Conservation (phyloP, 148 eudicot species). For the Rhododendron simsii region DNA sequence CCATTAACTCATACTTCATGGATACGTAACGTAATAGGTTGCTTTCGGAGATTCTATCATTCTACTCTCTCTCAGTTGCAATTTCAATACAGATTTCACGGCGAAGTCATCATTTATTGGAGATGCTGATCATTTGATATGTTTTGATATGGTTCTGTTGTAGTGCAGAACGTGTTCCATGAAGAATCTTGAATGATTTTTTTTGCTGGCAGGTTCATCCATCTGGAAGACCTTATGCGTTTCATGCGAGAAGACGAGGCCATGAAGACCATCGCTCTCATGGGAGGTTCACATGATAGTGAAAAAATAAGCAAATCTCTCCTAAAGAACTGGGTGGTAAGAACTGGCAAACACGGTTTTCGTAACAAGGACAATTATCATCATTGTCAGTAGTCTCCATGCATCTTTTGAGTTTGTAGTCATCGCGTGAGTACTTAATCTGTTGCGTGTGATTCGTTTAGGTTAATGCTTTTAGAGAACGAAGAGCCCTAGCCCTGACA, state of each 20-base stretch:
- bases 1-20: not conserved
- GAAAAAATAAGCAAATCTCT: constrained; percentile 58
- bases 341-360: not conserved
- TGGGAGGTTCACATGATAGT: constrained; percentile 57
- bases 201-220: constrained; percentile 45
- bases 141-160: not conserved
- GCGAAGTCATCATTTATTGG: not conserved
- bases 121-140: not conserved
- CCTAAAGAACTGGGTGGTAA: constrained; percentile 86
- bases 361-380: not conserved
- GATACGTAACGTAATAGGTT: not conserved
- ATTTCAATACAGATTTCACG: not conserved
- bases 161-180: not conserved
- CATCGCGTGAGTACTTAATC: not conserved
- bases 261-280: constrained; percentile 39
- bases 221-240: constrained; percentile 49
- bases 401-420: not conserved
- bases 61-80: not conserved
- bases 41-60: not conserved
- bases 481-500: constrained; percentile 77
- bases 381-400: not conserved
- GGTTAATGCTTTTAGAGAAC: constrained; percentile 73
- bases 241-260: constrained; percentile 79
- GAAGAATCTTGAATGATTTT: not conserved
- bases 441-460: constrained; percentile 3